phyloP scores from a whole-genome alignment of 225 moss, liverwort and hornwort species.

The Sphagnum contortum region DNA sequence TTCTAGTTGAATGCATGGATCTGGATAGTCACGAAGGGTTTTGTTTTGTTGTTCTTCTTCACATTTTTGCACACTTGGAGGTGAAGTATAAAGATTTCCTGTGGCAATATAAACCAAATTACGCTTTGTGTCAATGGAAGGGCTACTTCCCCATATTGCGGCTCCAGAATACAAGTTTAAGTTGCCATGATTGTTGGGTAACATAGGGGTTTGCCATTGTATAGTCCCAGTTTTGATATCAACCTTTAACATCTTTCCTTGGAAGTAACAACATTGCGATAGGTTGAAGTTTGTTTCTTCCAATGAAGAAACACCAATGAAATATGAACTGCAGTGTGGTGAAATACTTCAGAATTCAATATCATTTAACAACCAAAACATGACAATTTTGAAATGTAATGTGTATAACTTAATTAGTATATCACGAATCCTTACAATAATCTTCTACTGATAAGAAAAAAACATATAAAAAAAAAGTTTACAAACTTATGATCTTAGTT shows the following conservation, averaged over 20 bases:
- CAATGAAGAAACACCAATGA: constrained; percentile 6
- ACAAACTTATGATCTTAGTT: no score
- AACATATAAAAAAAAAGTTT: no score
- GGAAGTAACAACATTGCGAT: constrained; percentile 8
- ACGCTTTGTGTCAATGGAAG: constrained; percentile 5
- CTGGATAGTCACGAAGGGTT: constrained; percentile 9
- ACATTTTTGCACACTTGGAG: constrained; percentile 10
- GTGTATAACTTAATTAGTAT: no score
- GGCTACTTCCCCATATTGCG: constrained; percentile 16
- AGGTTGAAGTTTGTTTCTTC: neutral
- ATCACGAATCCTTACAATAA: no score
- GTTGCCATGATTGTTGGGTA: constrained; percentile 11
- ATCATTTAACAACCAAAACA: no score
- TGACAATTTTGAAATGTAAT: no score
- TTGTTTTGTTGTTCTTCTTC: constrained; percentile 15
- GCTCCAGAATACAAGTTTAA: constrained; percentile 5
- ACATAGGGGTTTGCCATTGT: constrained; percentile 14
- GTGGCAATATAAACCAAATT: constrained; percentile 11
- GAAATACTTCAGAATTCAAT: no score
- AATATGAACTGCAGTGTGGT: constrained; percentile 5
- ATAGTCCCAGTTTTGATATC: constrained; percentile 11
- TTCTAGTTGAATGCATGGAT: constrained; percentile 9
- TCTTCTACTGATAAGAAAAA: no score
- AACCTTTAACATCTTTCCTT: constrained; percentile 10
- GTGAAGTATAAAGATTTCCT: constrained; percentile 10